These are phyloP conservation scores for Aspergillus coremiiformis DNA, from an alignment of 495 filamentous ascomycete genomes.

Conservation along the genomic window DNA sequence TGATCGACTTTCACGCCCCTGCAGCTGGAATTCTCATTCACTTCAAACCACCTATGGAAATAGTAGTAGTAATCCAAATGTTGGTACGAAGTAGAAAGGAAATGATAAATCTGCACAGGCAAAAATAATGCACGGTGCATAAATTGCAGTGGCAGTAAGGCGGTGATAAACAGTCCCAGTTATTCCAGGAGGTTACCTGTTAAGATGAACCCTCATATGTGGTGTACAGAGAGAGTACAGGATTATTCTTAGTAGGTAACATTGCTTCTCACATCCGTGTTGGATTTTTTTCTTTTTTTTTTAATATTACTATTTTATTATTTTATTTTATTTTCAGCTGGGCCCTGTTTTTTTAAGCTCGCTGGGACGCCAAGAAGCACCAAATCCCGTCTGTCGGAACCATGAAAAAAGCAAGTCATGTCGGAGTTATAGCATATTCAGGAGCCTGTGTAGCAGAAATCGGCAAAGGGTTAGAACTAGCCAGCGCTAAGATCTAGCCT, in stretches of 20 bases:
- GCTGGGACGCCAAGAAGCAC: constrained; percentile 4
- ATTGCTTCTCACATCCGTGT: neutral
- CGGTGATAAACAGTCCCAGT: neutral
- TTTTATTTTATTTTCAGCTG: neutral
- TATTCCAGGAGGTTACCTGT: neutral
- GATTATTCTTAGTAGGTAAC: neutral
- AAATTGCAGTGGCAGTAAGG: too few relatives aligned
- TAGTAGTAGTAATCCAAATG: neutral
- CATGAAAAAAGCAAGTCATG: too few relatives aligned
- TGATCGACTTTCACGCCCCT: neutral
- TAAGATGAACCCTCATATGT: neutral
- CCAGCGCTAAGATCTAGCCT: neutral
- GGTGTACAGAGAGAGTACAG: neutral
- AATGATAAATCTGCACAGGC: neutral
- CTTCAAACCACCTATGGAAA: neutral
- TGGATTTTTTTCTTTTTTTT: too few relatives aligned
- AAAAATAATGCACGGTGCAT: neutral
- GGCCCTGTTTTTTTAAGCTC: neutral
- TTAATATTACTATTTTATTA: too few relatives aligned
- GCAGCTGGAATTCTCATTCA: too few relatives aligned
- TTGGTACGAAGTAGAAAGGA: neutral
- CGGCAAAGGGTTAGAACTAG: neutral
- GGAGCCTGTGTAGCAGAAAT: too few relatives aligned
- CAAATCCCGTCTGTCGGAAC: constrained; percentile 1
- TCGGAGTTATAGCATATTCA: too few relatives aligned